Conservation (phyloP, 2,329 filamentous ascomycete species). For the Beauveria varroae region DNA sequence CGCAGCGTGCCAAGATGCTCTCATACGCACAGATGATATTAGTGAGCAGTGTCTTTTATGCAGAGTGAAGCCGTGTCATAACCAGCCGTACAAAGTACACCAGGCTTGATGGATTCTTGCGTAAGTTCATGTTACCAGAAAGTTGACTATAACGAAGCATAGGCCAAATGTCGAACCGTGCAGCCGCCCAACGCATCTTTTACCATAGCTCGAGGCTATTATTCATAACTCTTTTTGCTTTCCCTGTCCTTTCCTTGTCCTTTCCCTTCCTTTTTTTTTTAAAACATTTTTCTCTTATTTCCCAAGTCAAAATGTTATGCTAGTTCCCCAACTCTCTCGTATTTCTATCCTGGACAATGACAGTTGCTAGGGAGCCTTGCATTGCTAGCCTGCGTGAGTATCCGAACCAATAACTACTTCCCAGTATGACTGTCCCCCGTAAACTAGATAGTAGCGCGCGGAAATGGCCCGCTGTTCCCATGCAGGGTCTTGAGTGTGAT, state of each 20-base stretch:
- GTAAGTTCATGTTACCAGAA: no score
- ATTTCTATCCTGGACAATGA: no score
- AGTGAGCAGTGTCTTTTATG: not conserved
- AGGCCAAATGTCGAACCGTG: not conserved
- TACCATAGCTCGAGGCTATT: no score
- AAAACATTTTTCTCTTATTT: no score
- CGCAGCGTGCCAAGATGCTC: not conserved
- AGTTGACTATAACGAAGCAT: not conserved
- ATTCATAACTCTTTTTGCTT: no score
- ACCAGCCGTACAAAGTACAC: not conserved
- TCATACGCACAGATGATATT: not conserved
- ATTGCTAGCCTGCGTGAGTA: not conserved
- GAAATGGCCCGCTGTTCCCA: not conserved
- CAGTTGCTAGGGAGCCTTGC: not conserved
- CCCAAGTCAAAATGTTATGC: no score
- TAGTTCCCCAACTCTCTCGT: no score
- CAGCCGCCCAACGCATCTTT: not conserved
- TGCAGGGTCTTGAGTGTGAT: not conserved
- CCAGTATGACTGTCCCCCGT: not conserved
- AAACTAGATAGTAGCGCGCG: not conserved
- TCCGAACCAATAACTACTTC: not conserved
- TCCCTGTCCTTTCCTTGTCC: no score
- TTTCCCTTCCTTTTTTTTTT: no score
- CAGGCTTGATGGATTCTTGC: no score
- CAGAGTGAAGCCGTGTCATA: not conserved